Base-by-base conservation (phyloP, 1,284 basidiomycete genomes). In the Rhodofomes roseus region DNA sequence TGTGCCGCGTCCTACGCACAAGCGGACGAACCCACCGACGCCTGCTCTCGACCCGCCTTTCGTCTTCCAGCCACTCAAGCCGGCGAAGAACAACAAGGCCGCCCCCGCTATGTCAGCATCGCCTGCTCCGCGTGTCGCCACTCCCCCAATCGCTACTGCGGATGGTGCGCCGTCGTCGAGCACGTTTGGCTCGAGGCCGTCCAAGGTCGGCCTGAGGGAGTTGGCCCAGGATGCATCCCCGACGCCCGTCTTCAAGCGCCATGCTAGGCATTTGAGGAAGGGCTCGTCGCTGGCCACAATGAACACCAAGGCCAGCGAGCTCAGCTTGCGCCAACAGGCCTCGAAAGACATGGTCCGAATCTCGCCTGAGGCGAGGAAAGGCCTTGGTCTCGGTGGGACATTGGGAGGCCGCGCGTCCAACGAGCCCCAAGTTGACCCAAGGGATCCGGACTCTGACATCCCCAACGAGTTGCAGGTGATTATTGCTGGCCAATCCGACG, bases 371-470 rank as follows among this genome's bases (percentile, higher is more conserved):
- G 77, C 78, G 23, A 78, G 81, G 65, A 79, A 79, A 54, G 78
- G 75, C 37, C 73, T 89, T n/a, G 85, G 86, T 0, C 79, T 89
- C 70, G 72, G 75, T 34, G 86, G 85, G 1, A 89, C 87, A 0
- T 79, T 90, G 74, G 86, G 86, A 9, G 81, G 81, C 0, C 27
- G n/a, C 40, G n/a, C 22, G 52, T 77, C 79, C 41, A 68, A 72
- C 0, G 77, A 78, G 56, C 70, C 71, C 4, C 77, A 79, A 16
- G 63, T 80, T 6, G 79, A 86, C 44, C 77, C 74, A 2, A 81
- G 81, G 9, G 84, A 89, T 67, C 84, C 82, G 0, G 85, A 90
- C 65, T 89, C 84, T 1, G 90, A 92, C 65, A 87, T 92, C 31
- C 89, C 90, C 0, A 81, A 88, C 52, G 90, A 92, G 69, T 71